A percentile compares a stretch with the other conserved stretches of the same genome.
Evolutionary conservation across 2,329 filamentous ascomycete species (phyloP).

Genomic region (Ilyonectria destructans): DNA sequence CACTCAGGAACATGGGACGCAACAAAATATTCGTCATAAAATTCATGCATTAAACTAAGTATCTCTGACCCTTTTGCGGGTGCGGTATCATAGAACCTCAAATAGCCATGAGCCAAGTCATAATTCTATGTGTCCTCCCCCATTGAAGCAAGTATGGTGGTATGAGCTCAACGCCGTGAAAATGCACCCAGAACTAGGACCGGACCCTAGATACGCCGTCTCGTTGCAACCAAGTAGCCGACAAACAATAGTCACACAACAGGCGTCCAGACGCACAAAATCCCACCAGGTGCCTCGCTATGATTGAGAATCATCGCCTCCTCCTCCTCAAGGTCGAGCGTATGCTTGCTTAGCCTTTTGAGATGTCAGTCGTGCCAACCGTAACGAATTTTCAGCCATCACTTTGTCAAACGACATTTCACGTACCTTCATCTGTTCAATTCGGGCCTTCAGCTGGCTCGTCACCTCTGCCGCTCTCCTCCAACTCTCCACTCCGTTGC

Average conservation of each 20-base stretch:
- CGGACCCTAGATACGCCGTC: conserved; percentile 44
- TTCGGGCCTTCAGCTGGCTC: conserved; percentile 95
- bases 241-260: conserved; percentile 47
- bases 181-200: conserved; percentile 48
- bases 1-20: not conserved
- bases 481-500: conserved; percentile 83
- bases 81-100: conserved; percentile 46
- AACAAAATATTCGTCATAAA: conserved; percentile 38
- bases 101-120: conserved; percentile 36
- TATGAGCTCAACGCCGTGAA: conserved; percentile 51
- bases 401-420: not conserved
- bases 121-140: conserved; percentile 42
- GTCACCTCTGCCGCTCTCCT: conserved; percentile 97
- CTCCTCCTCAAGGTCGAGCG: conserved; percentile 56
- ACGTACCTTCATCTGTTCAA: conserved; percentile 95
- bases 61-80: conserved; percentile 45
- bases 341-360: conserved; percentile 66
- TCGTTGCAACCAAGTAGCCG: conserved; percentile 40
- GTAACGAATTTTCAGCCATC: not conserved
- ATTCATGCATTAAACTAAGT: conserved; percentile 50
- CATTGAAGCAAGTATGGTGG: conserved; percentile 46
- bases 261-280: conserved; percentile 35
- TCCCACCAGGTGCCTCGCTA: conserved; percentile 20
- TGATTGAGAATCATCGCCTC: conserved; percentile 9
- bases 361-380: conserved; percentile 44